Base-by-base conservation (phyloP, 2,329 filamentous ascomycete genomes). In the Corynespora cassiicola region DNA sequence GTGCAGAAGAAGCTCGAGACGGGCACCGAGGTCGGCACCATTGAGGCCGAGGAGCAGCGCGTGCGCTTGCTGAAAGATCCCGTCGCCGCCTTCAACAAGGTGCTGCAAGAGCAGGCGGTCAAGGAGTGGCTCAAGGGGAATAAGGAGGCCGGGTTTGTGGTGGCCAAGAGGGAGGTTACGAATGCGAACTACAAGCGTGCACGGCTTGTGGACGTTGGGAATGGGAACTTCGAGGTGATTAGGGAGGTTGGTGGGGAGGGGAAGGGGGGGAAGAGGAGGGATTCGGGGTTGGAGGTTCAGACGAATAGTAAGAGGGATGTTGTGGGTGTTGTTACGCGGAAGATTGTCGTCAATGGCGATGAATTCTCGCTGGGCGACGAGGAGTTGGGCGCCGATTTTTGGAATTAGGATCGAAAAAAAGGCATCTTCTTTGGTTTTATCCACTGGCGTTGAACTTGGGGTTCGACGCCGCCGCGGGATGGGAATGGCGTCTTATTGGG, bases 101-200 rank as follows among this genome's bases (percentile, higher is more conserved):
- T 60, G 3, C 52, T 61, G 44, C 34, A 51, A 29, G 45, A 55
- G 6, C 52, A 57, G 11, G 50, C 48, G 16, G 52, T 56, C 1
- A 42, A 48, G 28, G 42, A 51, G 28, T 66, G 61, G 61, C 50
- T 66, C 32, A 40, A 56, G 29, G 50, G 59, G 24, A 54, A 63
- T 14, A 45, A 41, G 9, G 57, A 65, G 16, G 58, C 57, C 1
- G 61, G 60, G n/a, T 65, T 67, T 17, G 63, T 67, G 4, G 55
- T 61, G 14, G 59, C 58, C 1, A 43, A 52, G 8, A 46, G 63
- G 2, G 50, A 61, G 34, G 58, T 66, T 9, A 56, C 49, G 10
- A 65, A 66, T 42, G 61, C 63, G 17, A 64, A 59, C 35, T 67
- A 66, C 45, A 65, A 61, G 48, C 64, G 63, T 14, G 64, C 64